Evolutionary conservation across 2,329 filamentous ascomycete species (phyloP), one percentile per base, ranked within the genome.

Genomic region (Penicillium corylophilum): DNA sequence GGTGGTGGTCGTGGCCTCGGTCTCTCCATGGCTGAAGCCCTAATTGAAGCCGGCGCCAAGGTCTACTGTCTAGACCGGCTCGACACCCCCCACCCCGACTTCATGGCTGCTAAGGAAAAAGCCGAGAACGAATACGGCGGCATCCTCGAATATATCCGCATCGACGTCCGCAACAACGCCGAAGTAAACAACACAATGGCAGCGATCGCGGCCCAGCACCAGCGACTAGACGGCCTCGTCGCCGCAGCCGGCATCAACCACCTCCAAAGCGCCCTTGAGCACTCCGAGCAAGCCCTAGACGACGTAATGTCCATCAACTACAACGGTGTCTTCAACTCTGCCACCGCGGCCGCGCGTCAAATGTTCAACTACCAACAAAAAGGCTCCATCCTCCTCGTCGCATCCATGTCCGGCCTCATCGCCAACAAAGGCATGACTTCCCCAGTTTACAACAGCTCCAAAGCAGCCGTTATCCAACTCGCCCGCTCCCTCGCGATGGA

Each of bases 401-500:
- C 77, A 0, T 78, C 74, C 54, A 81, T 81, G 77, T 78, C 75
- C 51, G 79, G 77, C 0, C 61, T 75, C 9, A 72, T 78, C 42
- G 76, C 77, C 10, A 79, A 79, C 63, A 77, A 77, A 63, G 77
- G 74, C 16, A 67, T 74, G 65, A 67, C 61, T 12, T 68, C 60
- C 5, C 67, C 71, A 4, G 69, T 73, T 0, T 83, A 83, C 67
- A 82, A 82, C 61, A 72, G 77, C 0, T 80, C 77, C 51, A 83
- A 83, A 65, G 75, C 79, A 0, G 80, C 77, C 0, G 75, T 82
- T 3, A 75, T 79, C 38, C 79, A 82, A 60, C 71, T 82, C 1
- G 69, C 71, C 1, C 73, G 79, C 22, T 78, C 72, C 9, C 66
- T 82, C 24, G 77, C 80, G 0, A 79, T 79, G 57, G 80, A 82